phyloP scores from a whole-genome alignment of 2,329 filamentous ascomycete species.

The Colletotrichum sp. region DNA sequence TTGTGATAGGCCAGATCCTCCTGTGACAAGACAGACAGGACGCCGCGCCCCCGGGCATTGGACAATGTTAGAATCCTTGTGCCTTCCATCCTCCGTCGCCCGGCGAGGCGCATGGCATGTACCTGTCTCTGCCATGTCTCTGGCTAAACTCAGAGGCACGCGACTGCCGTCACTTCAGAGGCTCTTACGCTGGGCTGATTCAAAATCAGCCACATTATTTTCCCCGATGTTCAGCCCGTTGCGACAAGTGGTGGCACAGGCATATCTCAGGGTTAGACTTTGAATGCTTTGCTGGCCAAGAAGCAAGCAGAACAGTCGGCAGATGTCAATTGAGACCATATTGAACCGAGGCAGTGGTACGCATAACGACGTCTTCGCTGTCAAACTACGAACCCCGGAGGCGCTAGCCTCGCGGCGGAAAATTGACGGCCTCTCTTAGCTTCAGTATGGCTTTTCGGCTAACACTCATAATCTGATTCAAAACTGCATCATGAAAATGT shows the following conservation, averaged over 20 bases:
- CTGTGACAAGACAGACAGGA: not conserved
- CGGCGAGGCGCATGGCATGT: not conserved
- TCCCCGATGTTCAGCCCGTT: not conserved
- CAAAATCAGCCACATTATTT: not conserved
- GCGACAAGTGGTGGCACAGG: not conserved
- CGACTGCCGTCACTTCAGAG: not conserved
- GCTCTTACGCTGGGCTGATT: not conserved
- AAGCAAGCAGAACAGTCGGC: not conserved
- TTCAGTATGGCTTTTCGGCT: not conserved
- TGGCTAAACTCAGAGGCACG: not conserved
- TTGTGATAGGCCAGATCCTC: not conserved
- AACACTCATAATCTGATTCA: not conserved
- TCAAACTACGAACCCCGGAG: not conserved
- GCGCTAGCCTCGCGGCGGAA: not conserved
- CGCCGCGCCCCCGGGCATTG: not conserved
- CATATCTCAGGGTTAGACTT: not conserved
- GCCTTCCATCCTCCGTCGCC: not conserved
- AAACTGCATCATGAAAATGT: not conserved
- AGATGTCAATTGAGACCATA: not conserved
- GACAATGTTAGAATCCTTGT: not conserved
- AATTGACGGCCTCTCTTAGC: not conserved
- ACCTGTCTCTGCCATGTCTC: not conserved
- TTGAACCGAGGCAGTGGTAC: not conserved
- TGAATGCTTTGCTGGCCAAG: not conserved
- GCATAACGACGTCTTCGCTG: not conserved